Evolutionary conservation across 371 early-diverging fungal species (phyloP).

Genomic region (Massospora cicadina): DNA sequence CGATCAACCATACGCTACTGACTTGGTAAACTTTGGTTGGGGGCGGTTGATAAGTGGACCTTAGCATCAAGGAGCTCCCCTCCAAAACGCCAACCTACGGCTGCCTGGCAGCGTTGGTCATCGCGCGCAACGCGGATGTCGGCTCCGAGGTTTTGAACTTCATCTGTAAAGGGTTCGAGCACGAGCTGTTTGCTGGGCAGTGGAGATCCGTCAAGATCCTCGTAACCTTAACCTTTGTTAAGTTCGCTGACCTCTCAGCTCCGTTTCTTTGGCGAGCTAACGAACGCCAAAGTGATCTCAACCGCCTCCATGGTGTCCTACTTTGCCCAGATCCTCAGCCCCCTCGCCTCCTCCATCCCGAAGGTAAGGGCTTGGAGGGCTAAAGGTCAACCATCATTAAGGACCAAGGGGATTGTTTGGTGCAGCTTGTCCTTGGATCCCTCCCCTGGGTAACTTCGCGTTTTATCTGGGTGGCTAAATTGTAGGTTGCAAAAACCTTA

Average conservation of each 20-base stretch:
- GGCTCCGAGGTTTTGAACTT: slow-evolving; percentile 2
- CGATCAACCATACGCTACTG: neutral
- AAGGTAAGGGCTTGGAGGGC: neutral
- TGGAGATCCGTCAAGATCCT: neutral
- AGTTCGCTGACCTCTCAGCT: slow-evolving; percentile 16
- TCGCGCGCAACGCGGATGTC: neutral
- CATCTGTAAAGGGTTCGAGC: neutral
- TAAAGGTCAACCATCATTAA: slow-evolving; percentile 10
- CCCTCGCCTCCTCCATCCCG: slow-evolving; percentile 3
- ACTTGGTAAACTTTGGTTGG: slow-evolving; percentile 1
- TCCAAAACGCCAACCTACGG: slow-evolving; percentile 8
- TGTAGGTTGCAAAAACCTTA: slow-evolving; percentile 30
- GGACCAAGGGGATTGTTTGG: slow-evolving; percentile 53
- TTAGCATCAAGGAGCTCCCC: slow-evolving; percentile 5
- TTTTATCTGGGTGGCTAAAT: neutral
- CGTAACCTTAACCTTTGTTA: neutral
- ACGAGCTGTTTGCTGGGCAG: neutral
- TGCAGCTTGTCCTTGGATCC: slow-evolving; percentile 45
- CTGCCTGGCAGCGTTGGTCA: neutral
- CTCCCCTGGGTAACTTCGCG: slow-evolving; percentile 47
- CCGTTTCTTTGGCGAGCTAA: slow-evolving; percentile 66
- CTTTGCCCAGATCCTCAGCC: slow-evolving; percentile 2
- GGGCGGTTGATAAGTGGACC: neutral
- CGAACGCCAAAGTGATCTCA: slow-evolving; percentile 53
- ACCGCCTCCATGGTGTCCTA: slow-evolving; percentile 27